phyloP scores from a whole-genome alignment of 192 early-diverging fungal species.

The Gonapodya sp. region DNA sequence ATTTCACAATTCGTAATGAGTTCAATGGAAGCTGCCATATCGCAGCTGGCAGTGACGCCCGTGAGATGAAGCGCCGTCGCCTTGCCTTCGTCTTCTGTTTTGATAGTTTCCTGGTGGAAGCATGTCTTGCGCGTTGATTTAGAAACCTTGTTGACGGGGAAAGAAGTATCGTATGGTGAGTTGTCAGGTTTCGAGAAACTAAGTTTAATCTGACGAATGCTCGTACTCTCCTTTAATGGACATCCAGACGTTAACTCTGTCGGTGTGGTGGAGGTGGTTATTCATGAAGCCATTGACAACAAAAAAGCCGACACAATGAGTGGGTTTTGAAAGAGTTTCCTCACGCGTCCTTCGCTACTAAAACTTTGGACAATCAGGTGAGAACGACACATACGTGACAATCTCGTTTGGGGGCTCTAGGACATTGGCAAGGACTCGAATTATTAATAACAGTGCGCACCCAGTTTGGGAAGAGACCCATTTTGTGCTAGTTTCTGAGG shows the following conservation, averaged over 20 bases:
- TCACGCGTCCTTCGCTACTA: not conserved
- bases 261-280: not conserved
- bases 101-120: too few species aligned
- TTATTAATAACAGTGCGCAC: not conserved
- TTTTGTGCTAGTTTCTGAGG: not conserved
- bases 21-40: not conserved
- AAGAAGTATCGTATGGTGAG: conserved; percentile 1
- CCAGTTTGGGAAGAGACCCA: not conserved
- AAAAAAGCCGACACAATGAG: not conserved
- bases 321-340: not conserved
- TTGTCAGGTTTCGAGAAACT: too few species aligned
- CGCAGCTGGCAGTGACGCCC: not conserved
- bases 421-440: not conserved
- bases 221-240: too few species aligned
- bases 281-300: not conserved
- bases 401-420: not conserved
- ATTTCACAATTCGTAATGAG: not conserved
- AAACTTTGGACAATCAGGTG: too few species aligned
- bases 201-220: too few species aligned
- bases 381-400: not conserved
- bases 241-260: not conserved
- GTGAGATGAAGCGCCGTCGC: too few species aligned
- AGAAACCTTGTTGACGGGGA: not conserved
- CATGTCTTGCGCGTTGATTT: not conserved
- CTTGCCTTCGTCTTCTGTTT: too few species aligned